Evolutionary conservation across 148 eudicot genomes (phyloP).

Genomic region (Chenopodium formosanum): DNA sequence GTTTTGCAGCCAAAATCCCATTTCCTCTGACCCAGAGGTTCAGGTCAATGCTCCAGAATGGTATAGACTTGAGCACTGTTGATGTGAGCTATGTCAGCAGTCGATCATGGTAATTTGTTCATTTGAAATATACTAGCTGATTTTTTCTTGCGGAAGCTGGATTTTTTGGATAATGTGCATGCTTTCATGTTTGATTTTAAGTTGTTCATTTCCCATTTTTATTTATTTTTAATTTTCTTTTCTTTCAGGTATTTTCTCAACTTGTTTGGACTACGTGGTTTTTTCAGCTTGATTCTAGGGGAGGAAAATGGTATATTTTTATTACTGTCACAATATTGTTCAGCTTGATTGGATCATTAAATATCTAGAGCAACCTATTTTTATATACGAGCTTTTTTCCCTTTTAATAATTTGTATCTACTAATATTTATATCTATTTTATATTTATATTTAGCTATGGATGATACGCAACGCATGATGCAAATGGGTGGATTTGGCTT

Average conservation of each 20-base stretch:
- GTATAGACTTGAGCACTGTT: constrained; percentile 94
- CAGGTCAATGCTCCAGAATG: constrained; percentile 94
- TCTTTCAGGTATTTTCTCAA: constrained; percentile 88
- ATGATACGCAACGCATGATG: constrained; percentile 99
- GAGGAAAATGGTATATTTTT: constrained; percentile 83
- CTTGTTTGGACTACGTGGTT: constrained; percentile 88
- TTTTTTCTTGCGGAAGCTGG: background rate
- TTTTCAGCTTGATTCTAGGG: constrained; percentile 92
- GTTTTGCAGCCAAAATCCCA: constrained; percentile 83
- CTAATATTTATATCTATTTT: constrained; percentile 1
- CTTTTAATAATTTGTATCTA: background rate
- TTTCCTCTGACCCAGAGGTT: constrained; percentile 97
- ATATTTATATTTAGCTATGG: constrained; percentile 61
- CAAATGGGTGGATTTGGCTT: constrained; percentile 98
- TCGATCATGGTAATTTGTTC: constrained; percentile 76
- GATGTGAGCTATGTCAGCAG: constrained; percentile 99
- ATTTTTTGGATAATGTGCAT: background rate
- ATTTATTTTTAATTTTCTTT: constrained; percentile 5
- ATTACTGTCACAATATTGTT: constrained; percentile 2
- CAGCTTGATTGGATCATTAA: background rate
- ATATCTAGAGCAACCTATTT: constrained; percentile 1
- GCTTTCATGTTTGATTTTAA: background rate
- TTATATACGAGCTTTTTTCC: background rate
- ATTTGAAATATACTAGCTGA: background rate
- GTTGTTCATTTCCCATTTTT: background rate